Conservation (phyloP, 1,284 basidiomycete genomes). For the Bjerkandera adusta region DNA sequence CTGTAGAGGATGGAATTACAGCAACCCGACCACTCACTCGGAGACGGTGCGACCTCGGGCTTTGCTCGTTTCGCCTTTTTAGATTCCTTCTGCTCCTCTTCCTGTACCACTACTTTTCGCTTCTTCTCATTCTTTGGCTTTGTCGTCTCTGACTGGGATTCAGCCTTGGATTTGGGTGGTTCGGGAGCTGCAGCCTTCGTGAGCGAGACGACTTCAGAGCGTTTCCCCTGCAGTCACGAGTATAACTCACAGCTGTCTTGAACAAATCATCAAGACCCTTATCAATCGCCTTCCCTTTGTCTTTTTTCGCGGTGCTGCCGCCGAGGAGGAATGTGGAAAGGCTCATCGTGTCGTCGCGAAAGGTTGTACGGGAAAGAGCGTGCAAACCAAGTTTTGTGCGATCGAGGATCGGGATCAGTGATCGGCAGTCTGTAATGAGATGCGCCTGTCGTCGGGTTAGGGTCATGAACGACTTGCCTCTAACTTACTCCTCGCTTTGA, state of each 20-base stretch:
- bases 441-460: too few relatives aligned
- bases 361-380: not conserved
- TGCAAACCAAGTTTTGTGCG: not conserved
- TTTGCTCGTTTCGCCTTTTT: conserved; percentile 19
- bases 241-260: conserved; percentile 25
- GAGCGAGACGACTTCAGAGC: not conserved
- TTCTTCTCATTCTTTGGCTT: conserved; percentile 21
- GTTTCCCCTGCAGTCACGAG: not conserved
- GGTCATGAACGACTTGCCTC: too few relatives aligned
- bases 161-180: not conserved
- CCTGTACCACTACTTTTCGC: conserved; percentile 19
- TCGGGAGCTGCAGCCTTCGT: conserved; percentile 12
- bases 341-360: conserved; percentile 25
- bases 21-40: too few relatives aligned
- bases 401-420: not conserved
- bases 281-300: conserved; percentile 29
- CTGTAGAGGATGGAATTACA: conserved; percentile 2
- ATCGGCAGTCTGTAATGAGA: too few relatives aligned
- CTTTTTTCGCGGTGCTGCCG: conserved; percentile 16
- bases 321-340: conserved; percentile 32
- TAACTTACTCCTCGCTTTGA: too few relatives aligned
- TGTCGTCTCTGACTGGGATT: not conserved
- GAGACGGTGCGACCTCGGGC: not conserved
- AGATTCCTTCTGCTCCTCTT: conserved; percentile 7
- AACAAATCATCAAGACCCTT: conserved; percentile 33